Evolutionary conservation across 495 filamentous ascomycete genomes (phyloP), one percentile per base, ranked within the genome.

Genomic region (Thermothielavioides terrestris): DNA sequence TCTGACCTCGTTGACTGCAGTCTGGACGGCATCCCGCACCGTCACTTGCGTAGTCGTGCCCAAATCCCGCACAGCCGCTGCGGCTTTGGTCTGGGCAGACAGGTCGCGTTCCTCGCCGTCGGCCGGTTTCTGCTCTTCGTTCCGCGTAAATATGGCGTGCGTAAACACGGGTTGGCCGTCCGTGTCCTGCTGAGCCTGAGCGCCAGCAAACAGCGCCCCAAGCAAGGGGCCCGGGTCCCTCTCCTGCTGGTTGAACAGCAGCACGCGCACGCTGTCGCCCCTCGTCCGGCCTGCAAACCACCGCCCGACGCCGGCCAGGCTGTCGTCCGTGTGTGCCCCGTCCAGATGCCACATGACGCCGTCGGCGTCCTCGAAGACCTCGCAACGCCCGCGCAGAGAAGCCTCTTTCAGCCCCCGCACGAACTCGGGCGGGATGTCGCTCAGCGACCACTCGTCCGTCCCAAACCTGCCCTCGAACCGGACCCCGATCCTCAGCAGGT

Each of bases 201-300:
- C 58, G 1, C 53, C 66, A 5, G 42, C 28, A 1, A 68, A 42
- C 3, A 90, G 61, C 2, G 76, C 74, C 1, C 58, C 44, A 10
- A 84, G 55, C 12, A 97, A 75, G 3, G 75, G 74, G 1, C 42
- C 68, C 49, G 71, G 83, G 57, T 94, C 82, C 12, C 92, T 80
- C 12, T 86, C 88, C 61, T 95, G 88, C 62, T 97, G 92, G 68
- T 97, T 97, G 73, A 98, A 98, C 39, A 98, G 76, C 40, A 98
- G 68, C 22, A 95, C 53, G 4, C 55, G 40, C 14, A 56, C 39
- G 7, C 34, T 41, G 0, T 55, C 53, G 1, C 30, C 56, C 1
- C 47, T 48, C 56, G 63, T 39, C 46, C 59, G 20, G 52, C 46
- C 61, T 52, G 68, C 51, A 60, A 92, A 94, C 89, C 90, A 95